Evolutionary conservation across 2,329 filamentous ascomycete genomes (phyloP), one percentile per base, ranked within the genome.

Genomic region (Fusarium kyushuense): DNA sequence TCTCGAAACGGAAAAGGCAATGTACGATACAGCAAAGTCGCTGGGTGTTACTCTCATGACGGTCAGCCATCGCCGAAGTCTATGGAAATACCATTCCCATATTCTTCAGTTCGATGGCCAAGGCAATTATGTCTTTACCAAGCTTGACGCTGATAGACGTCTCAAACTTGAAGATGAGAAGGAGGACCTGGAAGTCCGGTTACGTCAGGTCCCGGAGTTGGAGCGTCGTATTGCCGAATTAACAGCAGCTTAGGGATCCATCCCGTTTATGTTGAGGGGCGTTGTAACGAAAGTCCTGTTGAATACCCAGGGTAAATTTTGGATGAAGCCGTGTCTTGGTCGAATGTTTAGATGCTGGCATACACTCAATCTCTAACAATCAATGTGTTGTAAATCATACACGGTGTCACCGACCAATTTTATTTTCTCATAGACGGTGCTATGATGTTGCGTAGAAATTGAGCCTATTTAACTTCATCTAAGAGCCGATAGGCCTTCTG

Each of bases 91-190:
- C 78, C 96, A 99, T 79, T 91, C 89, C 71, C 91, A 91, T 79
- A 98, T 99, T 63, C 79, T 99, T 76, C 96, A 99, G 79, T 99
- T 99, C 77, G 95, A 98, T 78, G 96, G 96, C 0, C 93, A 97
- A 79, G 96, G 96, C 0, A 85, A 93, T 51, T 97, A 92, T 74
- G 88, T 97, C 35, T 99, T 99, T 75, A 96, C 94, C 0, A 87
- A 87, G 58, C 82, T 99, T 49, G 96, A 99, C 79, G 95, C 95
- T 19, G 95, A 97, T 73, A 89, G 86, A 77, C 85, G 96, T 63
- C 79, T 98, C 78, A 87, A 89, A 79, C 84, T 99, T 49, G 96
- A 99, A 83, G 96, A 99, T 79, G 96, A 98, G 84, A 96, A 92
- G 79, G 96, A 99, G 76, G 95, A 98, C 70, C 84, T 98, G 42